Conservation (phyloP, 2,329 filamentous ascomycete genomes). For the Aspergillus puulaauensis region DNA sequence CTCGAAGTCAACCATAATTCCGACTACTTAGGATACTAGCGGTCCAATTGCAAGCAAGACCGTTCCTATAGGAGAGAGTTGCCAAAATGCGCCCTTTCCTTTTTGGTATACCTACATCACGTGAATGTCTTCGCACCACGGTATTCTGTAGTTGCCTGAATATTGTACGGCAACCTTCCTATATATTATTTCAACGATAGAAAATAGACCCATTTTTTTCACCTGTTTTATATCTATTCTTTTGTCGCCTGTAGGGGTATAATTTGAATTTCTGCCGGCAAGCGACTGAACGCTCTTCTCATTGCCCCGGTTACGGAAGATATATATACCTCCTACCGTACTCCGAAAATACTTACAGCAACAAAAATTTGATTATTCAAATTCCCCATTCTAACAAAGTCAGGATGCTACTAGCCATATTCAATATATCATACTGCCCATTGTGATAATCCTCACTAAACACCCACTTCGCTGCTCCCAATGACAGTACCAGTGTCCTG, state of each 20-base stretch:
- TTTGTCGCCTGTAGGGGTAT: not conserved
- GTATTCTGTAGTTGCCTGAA: not conserved
- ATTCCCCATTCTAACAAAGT: not conserved
- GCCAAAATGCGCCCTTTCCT: too few species aligned
- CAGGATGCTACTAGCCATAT: not conserved
- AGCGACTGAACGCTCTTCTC: not conserved
- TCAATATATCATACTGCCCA: not conserved
- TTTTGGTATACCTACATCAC: not conserved
- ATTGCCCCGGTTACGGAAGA: constrained; percentile 5
- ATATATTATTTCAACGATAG: not conserved
- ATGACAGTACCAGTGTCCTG: not conserved
- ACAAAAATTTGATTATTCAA: not conserved
- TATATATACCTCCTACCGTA: not conserved
- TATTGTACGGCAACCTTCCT: not conserved
- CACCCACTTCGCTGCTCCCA: not conserved
- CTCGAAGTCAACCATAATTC: not conserved
- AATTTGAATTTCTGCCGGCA: not conserved
- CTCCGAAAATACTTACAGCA: not conserved
- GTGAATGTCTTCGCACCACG: not conserved
- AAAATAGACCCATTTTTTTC: not conserved
- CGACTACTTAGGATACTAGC: not conserved
- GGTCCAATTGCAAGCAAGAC: too few species aligned
- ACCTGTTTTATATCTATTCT: not conserved
- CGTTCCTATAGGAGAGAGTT: too few species aligned
- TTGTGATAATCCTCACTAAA: not conserved